Conservation (phyloP, 768 basidiomycete genomes). For the Tremella fuciformis region DNA sequence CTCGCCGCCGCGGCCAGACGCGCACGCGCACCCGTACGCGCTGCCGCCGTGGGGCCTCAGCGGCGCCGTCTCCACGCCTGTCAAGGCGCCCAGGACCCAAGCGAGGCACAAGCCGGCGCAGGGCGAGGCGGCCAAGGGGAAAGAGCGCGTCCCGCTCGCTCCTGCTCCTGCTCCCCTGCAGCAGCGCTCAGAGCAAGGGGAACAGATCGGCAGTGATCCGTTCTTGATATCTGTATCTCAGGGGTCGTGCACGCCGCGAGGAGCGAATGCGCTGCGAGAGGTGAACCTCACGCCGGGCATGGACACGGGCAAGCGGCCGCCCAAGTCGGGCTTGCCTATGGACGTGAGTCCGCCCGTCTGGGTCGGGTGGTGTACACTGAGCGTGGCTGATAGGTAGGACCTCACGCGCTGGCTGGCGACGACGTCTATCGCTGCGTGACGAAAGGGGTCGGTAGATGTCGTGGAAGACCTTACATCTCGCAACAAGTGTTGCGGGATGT, state of each 20-base stretch:
- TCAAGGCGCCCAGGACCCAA: no score
- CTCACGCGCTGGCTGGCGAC: background rate
- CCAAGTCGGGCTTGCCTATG: slow-evolving; percentile 26
- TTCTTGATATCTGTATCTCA: no score
- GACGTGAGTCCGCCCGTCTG: background rate
- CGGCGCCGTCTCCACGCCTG: no score
- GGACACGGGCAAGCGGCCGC: slow-evolving; percentile 29
- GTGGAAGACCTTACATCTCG: no score
- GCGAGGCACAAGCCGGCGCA: no score
- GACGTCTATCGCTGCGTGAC: background rate
- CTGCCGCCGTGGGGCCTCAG: no score
- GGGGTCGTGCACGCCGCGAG: no score
- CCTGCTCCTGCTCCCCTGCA: background rate
- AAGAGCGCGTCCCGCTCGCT: background rate
- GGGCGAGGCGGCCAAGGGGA: background rate
- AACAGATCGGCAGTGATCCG: no score
- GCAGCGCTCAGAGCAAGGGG: background rate
- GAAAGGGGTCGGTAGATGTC: no score
- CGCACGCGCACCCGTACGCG: no score
- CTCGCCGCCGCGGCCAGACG: slow-evolving; percentile 3
- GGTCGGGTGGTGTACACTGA: no score
- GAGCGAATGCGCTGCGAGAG: background rate
- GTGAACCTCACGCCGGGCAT: slow-evolving; percentile 38
- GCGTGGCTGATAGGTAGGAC: background rate
- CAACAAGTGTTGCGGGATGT: no score